phyloP scores from a whole-genome alignment of 306 rosid genomes.

The Oemleria cerasiformis region DNA sequence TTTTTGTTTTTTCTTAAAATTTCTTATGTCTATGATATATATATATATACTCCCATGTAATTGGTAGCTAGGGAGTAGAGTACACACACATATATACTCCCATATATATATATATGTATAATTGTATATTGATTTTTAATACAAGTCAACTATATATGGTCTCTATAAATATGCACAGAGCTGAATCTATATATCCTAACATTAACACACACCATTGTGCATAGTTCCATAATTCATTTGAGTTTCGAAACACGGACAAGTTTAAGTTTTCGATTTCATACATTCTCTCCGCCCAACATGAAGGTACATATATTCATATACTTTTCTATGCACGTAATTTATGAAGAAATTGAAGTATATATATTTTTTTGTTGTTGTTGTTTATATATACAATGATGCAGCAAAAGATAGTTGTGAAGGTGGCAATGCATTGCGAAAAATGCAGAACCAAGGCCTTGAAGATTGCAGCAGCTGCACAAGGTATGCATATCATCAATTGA shows the following conservation, averaged over 20 bases:
- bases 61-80: not conserved
- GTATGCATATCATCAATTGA: not conserved
- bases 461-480: conserved; percentile 27
- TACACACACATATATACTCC: not conserved
- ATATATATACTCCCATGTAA: not conserved
- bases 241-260: not conserved
- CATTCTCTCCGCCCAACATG: not conserved
- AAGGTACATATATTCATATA: not conserved
- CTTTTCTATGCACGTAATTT: not conserved
- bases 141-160: not conserved
- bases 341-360: too few species aligned
- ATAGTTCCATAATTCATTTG: not conserved
- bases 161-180: not conserved
- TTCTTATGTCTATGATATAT: not conserved
- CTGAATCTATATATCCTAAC: too few species aligned
- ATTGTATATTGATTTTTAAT: too few species aligned
- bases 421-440: conserved; percentile 19
- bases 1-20: not conserved
- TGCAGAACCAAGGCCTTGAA: conserved; percentile 37
- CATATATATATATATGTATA: not conserved
- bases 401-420: conserved; percentile 38
- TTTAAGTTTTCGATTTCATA: not conserved
- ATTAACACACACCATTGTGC: too few species aligned
- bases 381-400: conserved; percentile 8
- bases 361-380: not conserved